These are phyloP conservation scores for Madurella fahalii DNA, from an alignment of 2,329 filamentous ascomycete species.

Conservation along the genomic window DNA sequence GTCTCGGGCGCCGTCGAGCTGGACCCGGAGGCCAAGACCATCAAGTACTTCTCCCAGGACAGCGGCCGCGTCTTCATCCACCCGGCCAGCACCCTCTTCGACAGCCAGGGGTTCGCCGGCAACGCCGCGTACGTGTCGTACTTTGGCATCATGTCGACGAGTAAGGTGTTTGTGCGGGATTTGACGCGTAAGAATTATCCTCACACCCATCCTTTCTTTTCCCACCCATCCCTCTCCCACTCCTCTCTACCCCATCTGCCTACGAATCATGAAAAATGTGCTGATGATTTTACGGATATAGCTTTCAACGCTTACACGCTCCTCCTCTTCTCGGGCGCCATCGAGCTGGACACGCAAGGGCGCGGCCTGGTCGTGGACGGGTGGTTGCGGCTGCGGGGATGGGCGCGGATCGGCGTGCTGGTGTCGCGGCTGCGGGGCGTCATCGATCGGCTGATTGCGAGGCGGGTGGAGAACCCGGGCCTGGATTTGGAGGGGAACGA, in stretches of 20 bases:
- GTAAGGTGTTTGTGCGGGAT: constrained; percentile 87
- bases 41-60: constrained; percentile 88
- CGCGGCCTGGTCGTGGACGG: constrained; percentile 86
- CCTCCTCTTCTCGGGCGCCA: constrained; percentile 80
- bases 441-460: constrained; percentile 78
- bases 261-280: too few species aligned
- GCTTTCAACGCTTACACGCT: constrained; percentile 87
- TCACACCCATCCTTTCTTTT: background rate
- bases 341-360: constrained; percentile 82
- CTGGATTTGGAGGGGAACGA: constrained; percentile 57
- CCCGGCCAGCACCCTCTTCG: constrained; percentile 82
- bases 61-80: constrained; percentile 90
- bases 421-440: constrained; percentile 78
- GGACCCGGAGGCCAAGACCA: constrained; percentile 85
- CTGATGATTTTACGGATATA: constrained; percentile 31
- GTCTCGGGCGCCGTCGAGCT: constrained; percentile 87
- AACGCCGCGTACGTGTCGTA: constrained; percentile 79
- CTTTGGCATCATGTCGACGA: constrained; percentile 87
- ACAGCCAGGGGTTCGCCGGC: constrained; percentile 70
- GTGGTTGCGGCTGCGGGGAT: constrained; percentile 81
- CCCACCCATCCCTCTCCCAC: background rate
- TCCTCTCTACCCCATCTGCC: background rate
- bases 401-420: constrained; percentile 90
- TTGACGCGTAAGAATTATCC: constrained; percentile 66
- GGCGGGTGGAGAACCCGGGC: constrained; percentile 72